Percentiles rank a stretch among this genome's conserved stretches.
Evolutionary conservation across 345 rosid species (phyloP).

Genomic region (Pugionium dolabratum): DNA sequence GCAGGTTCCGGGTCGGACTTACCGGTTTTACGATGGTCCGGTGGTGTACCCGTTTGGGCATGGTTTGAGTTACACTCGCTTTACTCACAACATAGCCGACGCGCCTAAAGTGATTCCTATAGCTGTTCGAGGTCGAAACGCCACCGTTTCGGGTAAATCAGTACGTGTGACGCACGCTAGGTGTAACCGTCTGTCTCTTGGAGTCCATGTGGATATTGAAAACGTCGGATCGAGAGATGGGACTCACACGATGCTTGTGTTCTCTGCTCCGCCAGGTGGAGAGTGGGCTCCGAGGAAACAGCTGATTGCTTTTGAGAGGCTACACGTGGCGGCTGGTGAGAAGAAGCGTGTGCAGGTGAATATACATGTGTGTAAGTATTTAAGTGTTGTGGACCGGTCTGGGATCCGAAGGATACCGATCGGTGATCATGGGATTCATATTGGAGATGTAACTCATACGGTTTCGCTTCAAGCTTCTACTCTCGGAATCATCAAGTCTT

Average conservation of each 20-base stretch:
- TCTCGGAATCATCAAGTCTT: slow-evolving; percentile 58
- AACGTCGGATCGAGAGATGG: slow-evolving; percentile 75
- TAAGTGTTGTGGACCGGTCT: slow-evolving; percentile 76
- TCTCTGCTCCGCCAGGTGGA: slow-evolving; percentile 62
- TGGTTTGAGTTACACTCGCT: slow-evolving; percentile 78
- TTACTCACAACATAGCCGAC: slow-evolving; percentile 52
- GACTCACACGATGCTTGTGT: slow-evolving; percentile 64
- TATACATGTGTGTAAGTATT: slow-evolving; percentile 78
- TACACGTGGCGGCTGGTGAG: slow-evolving; percentile 58
- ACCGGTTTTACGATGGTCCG: slow-evolving; percentile 75
- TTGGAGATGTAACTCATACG: slow-evolving; percentile 60
- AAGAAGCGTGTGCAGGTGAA: slow-evolving; percentile 51
- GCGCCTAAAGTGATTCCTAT: slow-evolving; percentile 58
- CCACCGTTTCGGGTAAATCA: slow-evolving; percentile 51
- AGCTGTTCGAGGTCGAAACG: slow-evolving; percentile 55
- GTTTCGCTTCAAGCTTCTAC: slow-evolving; percentile 64
- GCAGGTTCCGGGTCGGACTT: slow-evolving; percentile 81
- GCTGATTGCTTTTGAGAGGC: slow-evolving; percentile 67
- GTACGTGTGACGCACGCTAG: slow-evolving; percentile 71
- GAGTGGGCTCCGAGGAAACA: slow-evolving; percentile 76
- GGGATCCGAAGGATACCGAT: slow-evolving; percentile 85
- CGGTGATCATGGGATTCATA: slow-evolving; percentile 71
- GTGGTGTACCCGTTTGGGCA: slow-evolving; percentile 85
- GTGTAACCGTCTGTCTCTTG: slow-evolving; percentile 54
- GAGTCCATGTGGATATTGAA: slow-evolving; percentile 62